Conservation (phyloP, 345 rosid species). For the Eucalyptus cloeziana region DNA sequence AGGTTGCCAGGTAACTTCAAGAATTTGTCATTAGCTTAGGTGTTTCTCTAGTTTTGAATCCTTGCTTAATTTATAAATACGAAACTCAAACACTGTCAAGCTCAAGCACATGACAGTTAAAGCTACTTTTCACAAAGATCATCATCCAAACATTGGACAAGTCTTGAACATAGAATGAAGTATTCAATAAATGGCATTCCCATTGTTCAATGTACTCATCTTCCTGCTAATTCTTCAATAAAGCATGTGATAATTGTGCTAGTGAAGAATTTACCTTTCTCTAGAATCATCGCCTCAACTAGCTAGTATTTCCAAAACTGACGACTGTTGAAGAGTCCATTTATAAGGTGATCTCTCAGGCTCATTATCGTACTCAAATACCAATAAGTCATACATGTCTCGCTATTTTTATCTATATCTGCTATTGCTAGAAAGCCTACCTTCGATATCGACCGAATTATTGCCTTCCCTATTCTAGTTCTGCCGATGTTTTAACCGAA, state of each 20-base stretch:
- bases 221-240: neutral
- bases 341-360: neutral
- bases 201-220: neutral
- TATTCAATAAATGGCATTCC: neutral
- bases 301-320: neutral
- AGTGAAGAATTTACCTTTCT: neutral
- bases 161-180: neutral
- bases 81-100: neutral
- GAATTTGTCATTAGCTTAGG: neutral
- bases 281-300: neutral
- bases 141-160: neutral
- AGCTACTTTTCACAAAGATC: neutral
- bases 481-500: neutral
- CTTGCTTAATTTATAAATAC: neutral
- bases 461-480: neutral
- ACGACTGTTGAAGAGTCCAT: neutral
- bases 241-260: neutral
- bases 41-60: neutral
- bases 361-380: neutral
- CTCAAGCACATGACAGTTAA: neutral
- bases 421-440: neutral
- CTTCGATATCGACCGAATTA: accelerated
- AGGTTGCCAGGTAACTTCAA: neutral
- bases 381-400: neutral
- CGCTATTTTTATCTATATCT: neutral